Evolutionary conservation across 345 rosid species (phyloP).

Genomic region (Litchi chinensis): DNA sequence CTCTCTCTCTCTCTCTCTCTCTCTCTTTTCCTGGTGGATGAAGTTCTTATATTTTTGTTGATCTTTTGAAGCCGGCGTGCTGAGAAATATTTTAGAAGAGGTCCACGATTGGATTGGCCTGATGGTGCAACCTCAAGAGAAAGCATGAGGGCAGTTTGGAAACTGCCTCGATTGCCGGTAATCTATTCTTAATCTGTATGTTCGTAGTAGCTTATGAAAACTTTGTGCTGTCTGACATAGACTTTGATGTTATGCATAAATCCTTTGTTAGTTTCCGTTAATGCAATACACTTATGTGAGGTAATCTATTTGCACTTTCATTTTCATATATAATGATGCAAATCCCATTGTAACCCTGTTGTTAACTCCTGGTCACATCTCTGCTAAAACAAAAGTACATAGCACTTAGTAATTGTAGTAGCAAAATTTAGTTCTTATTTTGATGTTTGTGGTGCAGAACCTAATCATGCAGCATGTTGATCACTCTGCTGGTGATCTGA

Average conservation of each 20-base stretch:
- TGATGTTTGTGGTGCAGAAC: slow-evolving; percentile 46
- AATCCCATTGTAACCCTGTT: neutral
- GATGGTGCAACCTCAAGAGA: slow-evolving; percentile 73
- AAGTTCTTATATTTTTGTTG: slow-evolving; percentile 23
- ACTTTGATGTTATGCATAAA: neutral
- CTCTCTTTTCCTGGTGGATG: neutral
- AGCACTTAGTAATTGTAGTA: neutral
- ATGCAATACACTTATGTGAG: neutral
- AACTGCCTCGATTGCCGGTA: slow-evolving; percentile 71
- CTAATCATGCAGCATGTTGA: slow-evolving; percentile 81
- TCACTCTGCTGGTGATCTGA: slow-evolving; percentile 77
- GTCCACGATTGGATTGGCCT: slow-evolving; percentile 73
- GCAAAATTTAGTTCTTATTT: neutral
- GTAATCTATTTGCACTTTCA: neutral
- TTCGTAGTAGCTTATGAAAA: slow-evolving; percentile 11
- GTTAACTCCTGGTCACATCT: neutral
- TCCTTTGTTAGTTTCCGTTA: neutral
- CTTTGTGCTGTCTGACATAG: neutral
- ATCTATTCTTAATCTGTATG: neutral
- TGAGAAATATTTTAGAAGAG: slow-evolving; percentile 66
- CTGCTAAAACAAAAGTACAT: neutral
- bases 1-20: neutral
- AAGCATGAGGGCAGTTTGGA: slow-evolving; percentile 73
- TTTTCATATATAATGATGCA: neutral
- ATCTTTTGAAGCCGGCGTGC: slow-evolving; percentile 56